A percentile compares a stretch with the other conserved stretches of the same genome.
These are phyloP conservation scores for Domatiomyces catenatus DNA, from an alignment of 2,329 filamentous ascomycete species.

Conservation along the genomic window DNA sequence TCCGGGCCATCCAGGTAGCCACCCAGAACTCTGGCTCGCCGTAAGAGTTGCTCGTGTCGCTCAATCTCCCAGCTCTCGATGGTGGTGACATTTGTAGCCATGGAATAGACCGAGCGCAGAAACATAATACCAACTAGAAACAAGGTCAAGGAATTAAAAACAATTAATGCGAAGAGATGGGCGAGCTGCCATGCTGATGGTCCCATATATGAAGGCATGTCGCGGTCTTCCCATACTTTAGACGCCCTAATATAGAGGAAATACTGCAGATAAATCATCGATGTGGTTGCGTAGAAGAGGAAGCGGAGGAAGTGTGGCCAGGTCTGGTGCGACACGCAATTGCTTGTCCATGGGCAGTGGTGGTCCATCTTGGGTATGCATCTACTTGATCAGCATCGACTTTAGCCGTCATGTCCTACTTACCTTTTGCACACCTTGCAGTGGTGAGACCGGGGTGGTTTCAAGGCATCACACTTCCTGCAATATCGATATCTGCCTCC, in stretches of 20 bases:
- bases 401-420: slow-evolving; percentile 2
- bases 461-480: slow-evolving; percentile 44
- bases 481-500: slow-evolving; percentile 38
- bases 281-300: slow-evolving; percentile 42
- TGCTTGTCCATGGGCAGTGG: slow-evolving; percentile 51
- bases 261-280: slow-evolving; percentile 42
- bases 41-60: slow-evolving; percentile 31
- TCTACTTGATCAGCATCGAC: slow-evolving; percentile 22
- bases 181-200: slow-evolving; percentile 37
- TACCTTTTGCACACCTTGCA: slow-evolving; percentile 48
- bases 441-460: slow-evolving; percentile 49
- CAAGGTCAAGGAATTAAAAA: slow-evolving; percentile 41
- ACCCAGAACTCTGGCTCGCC: slow-evolving; percentile 35
- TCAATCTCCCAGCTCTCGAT: slow-evolving; percentile 50
- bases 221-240: slow-evolving; percentile 39
- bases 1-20: slow-evolving; percentile 44
- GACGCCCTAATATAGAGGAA: slow-evolving; percentile 37
- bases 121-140: slow-evolving; percentile 42
- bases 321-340: slow-evolving; percentile 51
- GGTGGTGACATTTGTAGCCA: slow-evolving; percentile 45
- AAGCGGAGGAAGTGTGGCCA: slow-evolving; percentile 52
- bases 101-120: slow-evolving; percentile 38
- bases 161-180: slow-evolving; percentile 40
- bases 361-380: slow-evolving; percentile 53
- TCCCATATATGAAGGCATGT: slow-evolving; percentile 46